These are phyloP conservation scores for Endocarpon pusillum DNA, from an alignment of 495 filamentous ascomycete species.

Conservation along the genomic window DNA sequence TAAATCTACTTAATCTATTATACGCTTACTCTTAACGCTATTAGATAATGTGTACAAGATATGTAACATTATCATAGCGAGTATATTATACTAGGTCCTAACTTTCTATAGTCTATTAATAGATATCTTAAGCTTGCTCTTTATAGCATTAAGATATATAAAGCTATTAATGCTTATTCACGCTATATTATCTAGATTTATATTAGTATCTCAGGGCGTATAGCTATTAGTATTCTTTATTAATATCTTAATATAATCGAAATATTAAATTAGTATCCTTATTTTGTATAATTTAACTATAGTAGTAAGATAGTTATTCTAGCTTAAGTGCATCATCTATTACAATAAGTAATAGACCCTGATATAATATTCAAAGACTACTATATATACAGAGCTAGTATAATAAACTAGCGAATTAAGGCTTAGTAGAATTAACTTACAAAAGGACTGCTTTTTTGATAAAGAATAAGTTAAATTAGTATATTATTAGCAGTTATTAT, in stretches of 20 bases:
- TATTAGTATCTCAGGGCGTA: too few relatives aligned
- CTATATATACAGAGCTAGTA: too few relatives aligned
- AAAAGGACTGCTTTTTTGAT: constrained; percentile 21
- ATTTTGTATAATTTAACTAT: constrained; percentile 5
- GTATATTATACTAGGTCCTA: constrained; percentile 10
- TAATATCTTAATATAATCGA: constrained; percentile 8
- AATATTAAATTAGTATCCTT: constrained; percentile 2
- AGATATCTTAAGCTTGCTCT: too few relatives aligned
- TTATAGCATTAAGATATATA: constrained; percentile 11
- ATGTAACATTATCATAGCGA: constrained; percentile 6
- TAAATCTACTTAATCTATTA: constrained; percentile 7
- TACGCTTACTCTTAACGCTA: constrained; percentile 5
- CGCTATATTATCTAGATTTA: constrained; percentile 12
- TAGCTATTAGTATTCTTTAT: too few relatives aligned
- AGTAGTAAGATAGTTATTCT: constrained; percentile 7
- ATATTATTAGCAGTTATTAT: too few relatives aligned
- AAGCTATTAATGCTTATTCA: constrained; percentile 10
- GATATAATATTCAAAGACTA: too few relatives aligned
- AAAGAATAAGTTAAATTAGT: constrained; percentile 25
- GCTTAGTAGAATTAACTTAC: too few relatives aligned
- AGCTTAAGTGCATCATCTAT: constrained; percentile 5
- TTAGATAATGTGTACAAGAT: constrained; percentile 5
- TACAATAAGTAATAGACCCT: constrained; percentile 6
- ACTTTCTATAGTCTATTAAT: constrained; percentile 13
- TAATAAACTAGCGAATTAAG: too few relatives aligned